These are phyloP conservation scores for Beauveria australis DNA, from an alignment of 2,329 filamentous ascomycete species.

Conservation along the genomic window DNA sequence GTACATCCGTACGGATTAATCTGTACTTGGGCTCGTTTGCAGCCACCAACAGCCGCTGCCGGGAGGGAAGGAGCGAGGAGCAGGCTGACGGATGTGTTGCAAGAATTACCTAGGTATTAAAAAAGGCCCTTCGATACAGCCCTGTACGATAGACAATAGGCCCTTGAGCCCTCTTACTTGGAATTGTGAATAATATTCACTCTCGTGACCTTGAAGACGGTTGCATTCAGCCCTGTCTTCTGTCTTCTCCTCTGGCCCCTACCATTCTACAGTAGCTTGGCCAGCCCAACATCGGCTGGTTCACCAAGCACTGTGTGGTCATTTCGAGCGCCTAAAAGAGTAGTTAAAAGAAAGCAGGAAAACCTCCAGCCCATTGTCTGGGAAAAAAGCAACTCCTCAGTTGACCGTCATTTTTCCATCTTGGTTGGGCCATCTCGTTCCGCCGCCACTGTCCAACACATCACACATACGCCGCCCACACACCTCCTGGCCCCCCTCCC, in stretches of 20 bases:
- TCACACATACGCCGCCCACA: background rate
- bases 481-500: background rate
- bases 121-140: background rate
- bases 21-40: background rate
- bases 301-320: background rate
- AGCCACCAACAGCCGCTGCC: background rate
- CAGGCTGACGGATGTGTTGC: background rate
- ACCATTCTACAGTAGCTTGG: background rate
- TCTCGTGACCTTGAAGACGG: background rate
- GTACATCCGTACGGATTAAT: no score
- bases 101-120: background rate
- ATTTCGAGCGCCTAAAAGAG: background rate
- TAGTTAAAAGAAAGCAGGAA: background rate
- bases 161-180: no score
- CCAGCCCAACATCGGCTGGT: background rate
- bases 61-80: background rate
- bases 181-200: background rate
- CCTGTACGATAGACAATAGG: background rate
- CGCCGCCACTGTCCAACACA: slow-evolving; percentile 1
- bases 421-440: background rate
- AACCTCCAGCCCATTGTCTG: no score
- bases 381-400: no score
- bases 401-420: background rate
- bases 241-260: background rate
- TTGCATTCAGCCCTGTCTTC: background rate